Evolutionary conservation across 2,329 filamentous ascomycete species (phyloP).

Genomic region (Cladophialophora yegresii): DNA sequence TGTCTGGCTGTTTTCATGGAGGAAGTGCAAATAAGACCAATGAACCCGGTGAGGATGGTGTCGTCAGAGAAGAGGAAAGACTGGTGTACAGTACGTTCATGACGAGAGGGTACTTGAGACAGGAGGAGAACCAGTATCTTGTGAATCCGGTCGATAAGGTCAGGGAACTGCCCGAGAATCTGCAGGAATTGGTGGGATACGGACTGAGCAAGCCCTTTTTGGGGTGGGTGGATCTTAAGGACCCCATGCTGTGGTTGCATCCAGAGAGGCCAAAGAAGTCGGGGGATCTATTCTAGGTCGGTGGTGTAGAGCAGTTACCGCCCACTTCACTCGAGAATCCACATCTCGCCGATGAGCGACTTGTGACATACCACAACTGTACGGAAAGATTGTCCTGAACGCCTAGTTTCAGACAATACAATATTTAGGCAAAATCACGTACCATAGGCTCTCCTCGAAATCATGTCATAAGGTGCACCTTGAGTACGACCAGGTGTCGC

Average conservation of each 20-base stretch:
- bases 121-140: conserved; percentile 39
- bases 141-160: conserved; percentile 32
- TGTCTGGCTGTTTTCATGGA: conserved; percentile 43
- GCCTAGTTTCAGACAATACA: background rate
- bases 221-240: conserved; percentile 31
- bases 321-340: background rate
- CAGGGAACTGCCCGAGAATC: conserved; percentile 24
- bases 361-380: background rate
- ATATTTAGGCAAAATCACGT: background rate
- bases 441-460: background rate
- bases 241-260: conserved; percentile 30
- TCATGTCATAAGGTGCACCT: background rate
- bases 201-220: conserved; percentile 31
- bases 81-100: conserved; percentile 37
- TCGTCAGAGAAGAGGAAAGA: conserved; percentile 35
- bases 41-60: conserved; percentile 24
- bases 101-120: conserved; percentile 34
- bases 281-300: conserved; percentile 13
- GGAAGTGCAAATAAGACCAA: conserved; percentile 36
- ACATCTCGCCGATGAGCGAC: background rate
- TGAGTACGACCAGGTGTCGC: background rate
- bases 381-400: background rate
- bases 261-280: conserved; percentile 18
- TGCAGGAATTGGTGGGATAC: conserved; percentile 38
- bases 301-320: background rate